Conservation (phyloP, 345 rosid genomes). For the Bretschneidera sinensis region DNA sequence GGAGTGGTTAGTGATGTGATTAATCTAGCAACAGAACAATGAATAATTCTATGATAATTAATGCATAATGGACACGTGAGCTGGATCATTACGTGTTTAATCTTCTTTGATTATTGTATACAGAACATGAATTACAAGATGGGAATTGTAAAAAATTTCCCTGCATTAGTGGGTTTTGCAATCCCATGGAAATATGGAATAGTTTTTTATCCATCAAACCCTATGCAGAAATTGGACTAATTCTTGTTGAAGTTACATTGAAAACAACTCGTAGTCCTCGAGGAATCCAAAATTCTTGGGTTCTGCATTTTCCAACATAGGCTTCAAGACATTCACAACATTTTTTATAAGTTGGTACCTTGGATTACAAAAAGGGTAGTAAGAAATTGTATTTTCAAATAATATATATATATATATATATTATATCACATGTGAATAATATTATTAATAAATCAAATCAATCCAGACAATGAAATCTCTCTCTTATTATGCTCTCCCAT, state of each 20-base stretch:
- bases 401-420: no score
- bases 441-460: no score
- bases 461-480: background rate
- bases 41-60: background rate
- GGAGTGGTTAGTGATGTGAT: background rate
- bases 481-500: background rate
- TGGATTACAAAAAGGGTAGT: background rate
- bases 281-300: background rate
- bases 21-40: background rate
- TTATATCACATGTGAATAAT: no score
- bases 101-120: no score
- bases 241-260: no score
- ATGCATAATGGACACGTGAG: background rate
- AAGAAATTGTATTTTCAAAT: background rate
- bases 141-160: no score
- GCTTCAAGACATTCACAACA: background rate
- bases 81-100: background rate
- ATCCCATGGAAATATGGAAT: no score
- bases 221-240: no score
- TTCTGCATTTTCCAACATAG: background rate
- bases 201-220: no score
- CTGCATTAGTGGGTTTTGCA: no score
- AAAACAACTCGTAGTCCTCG: no score
- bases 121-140: background rate
- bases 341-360: background rate